phyloP scores from a whole-genome alignment of 495 filamentous ascomycete species.

The Penicillium verhagenii region DNA sequence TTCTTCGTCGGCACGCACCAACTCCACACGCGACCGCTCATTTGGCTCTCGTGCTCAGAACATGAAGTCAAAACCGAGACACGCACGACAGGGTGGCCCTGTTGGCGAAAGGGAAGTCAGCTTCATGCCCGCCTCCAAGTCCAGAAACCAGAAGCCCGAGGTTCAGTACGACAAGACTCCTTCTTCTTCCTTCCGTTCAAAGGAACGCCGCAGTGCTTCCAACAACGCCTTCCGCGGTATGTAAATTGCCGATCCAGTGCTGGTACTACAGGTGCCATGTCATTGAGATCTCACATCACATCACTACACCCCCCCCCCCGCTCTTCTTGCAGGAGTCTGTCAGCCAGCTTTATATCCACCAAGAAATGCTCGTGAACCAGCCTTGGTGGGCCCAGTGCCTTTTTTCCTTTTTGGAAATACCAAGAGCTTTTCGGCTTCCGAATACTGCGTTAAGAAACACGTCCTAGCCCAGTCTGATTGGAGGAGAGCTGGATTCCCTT shows the following conservation, averaged over 20 bases:
- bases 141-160: conserved; percentile 38
- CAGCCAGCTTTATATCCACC: background rate
- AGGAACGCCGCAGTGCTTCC: conserved; percentile 53
- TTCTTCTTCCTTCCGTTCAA: conserved; percentile 26
- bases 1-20: conserved; percentile 48
- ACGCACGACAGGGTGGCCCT: conserved; percentile 50
- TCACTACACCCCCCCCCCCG: background rate
- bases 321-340: background rate
- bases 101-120: conserved; percentile 85
- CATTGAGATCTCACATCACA: background rate
- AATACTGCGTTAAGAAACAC: background rate
- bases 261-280: background rate
- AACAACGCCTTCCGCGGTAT: conserved; percentile 53
- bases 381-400: background rate
- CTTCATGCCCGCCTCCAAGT: conserved; percentile 68
- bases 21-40: conserved; percentile 52
- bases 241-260: conserved; percentile 25
- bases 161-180: conserved; percentile 29
- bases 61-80: conserved; percentile 47
- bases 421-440: background rate
- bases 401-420: background rate
- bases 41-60: conserved; percentile 68
- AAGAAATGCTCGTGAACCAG: background rate
- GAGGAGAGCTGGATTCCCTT: background rate
- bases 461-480: background rate